Percentiles rank a stretch among this genome's conserved stretches.
Conservation (phyloP, 352 stramenopile species). For the Phytophthora vignae region DNA sequence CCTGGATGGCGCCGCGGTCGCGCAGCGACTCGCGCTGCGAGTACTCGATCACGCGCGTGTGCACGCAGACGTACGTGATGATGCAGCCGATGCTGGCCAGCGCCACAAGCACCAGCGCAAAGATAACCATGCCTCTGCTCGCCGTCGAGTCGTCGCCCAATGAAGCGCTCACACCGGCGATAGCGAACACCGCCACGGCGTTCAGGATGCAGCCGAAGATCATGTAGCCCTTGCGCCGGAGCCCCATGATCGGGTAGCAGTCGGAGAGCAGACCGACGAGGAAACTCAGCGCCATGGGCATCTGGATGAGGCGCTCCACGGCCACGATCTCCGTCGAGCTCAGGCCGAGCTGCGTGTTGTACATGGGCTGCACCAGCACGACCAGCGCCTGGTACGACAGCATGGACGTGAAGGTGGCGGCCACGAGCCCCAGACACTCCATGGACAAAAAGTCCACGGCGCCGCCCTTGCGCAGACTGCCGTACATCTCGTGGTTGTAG, state of each 20-base stretch:
- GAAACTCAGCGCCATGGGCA: constrained; percentile 92
- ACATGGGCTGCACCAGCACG: constrained; percentile 60
- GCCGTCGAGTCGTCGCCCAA: constrained; percentile 37
- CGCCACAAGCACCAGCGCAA: constrained; percentile 51
- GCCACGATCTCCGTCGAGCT: constrained; percentile 49
- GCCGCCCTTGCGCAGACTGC: constrained; percentile 70
- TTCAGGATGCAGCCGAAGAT: constrained; percentile 82
- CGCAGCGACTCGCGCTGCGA: constrained; percentile 70
- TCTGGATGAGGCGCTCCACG: constrained; percentile 68
- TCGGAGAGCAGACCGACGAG: constrained; percentile 91
- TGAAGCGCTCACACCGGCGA: constrained; percentile 59
- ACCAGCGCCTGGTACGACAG: constrained; percentile 71
- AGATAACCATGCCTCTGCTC: constrained; percentile 43
- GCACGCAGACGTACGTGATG: constrained; percentile 69
- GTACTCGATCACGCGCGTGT: constrained; percentile 71
- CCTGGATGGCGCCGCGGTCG: constrained; percentile 62
- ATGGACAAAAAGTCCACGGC: constrained; percentile 62
- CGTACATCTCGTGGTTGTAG: constrained; percentile 80
- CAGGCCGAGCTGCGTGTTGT: constrained; percentile 62
- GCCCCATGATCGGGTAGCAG: constrained; percentile 91
- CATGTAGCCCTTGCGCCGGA: constrained; percentile 93
- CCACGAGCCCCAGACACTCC: constrained; percentile 69
- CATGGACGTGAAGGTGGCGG: constrained; percentile 74
- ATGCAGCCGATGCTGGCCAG: constrained; percentile 70
- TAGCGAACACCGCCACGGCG: constrained; percentile 61